Evolutionary conservation across 2,329 filamentous ascomycete genomes (phyloP), one percentile per base, ranked within the genome.

Genomic region (Trichophaea hybrida): DNA sequence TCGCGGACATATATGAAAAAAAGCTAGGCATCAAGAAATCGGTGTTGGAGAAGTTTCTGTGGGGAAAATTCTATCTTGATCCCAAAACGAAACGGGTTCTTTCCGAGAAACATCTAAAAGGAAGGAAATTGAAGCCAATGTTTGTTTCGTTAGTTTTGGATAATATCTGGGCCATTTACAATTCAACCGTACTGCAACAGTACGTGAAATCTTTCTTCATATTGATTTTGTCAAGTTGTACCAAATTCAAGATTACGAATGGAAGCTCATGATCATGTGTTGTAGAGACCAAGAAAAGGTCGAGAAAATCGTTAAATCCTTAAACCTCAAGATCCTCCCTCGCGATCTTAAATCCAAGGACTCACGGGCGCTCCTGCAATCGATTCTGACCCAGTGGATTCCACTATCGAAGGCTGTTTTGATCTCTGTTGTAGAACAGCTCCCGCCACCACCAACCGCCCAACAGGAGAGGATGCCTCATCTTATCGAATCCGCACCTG

Each of bases 131-230:
- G 63, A 98, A 97, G 73, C 93, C 93, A 6, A 88, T 98, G 80
- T 98, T 98, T 72, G 93, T 97, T 12, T 93, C 97, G 71, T 77
- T 98, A 54, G 93, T 98, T 5, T 77, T 98, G 57, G 93, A 97
- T 67, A 91, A 89, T 61, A 84, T 98, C 58, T 98, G 93, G 93
- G 89, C 90, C 32, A 87, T 93, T 7, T 98, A 98, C 70, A 82
- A 90, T 71, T 71, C 70, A 71, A 72, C 70, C 71, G 66, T 73
- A 66, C 65, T 68, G 8, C 52, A 68, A 43, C 68, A 67, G 65
- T 67, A 64, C 49, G 61, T 61, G 55, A 57, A 62, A 68, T 43
- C 55, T 63, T 64, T 60, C 60, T 54, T 65, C 50, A 61, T 66
- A 64, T 68, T 66, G 57, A 62, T 64, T 64, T 63, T 53, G n/a